phyloP scores from a whole-genome alignment of 495 filamentous ascomycete species.

The Usnea hakonensis region DNA sequence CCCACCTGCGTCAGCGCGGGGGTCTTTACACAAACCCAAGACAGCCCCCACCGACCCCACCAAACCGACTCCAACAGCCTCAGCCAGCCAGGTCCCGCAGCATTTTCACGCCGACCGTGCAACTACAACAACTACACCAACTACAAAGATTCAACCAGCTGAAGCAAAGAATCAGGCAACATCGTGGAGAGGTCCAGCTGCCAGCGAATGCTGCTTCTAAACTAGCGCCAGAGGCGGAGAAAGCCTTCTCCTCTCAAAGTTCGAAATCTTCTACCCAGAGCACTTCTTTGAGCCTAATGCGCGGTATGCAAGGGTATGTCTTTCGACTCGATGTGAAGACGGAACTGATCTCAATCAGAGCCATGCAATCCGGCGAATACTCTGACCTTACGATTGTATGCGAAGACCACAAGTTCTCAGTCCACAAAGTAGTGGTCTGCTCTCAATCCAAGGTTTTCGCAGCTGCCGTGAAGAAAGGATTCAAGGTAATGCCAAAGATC shows the following conservation, averaged over 20 bases:
- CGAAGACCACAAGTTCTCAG: neutral
- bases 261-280: neutral
- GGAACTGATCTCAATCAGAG: neutral
- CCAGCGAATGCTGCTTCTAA: too few species aligned
- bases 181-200: too few species aligned
- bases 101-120: slow-evolving; percentile 96
- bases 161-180: too few species aligned
- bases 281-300: neutral
- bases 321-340: neutral
- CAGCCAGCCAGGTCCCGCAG: slow-evolving; percentile 76
- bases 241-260: neutral
- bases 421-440: slow-evolving; percentile 6
- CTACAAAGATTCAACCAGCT: too few species aligned
- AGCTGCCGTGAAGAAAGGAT: neutral
- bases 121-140: too few species aligned
- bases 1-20: too few species aligned
- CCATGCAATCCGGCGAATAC: neutral
- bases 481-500: neutral
- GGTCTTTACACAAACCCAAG: too few species aligned
- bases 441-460: neutral
- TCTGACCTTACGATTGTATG: neutral
- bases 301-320: neutral
- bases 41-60: too few species aligned
- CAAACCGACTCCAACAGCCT: slow-evolving; percentile 55
- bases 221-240: too few species aligned